Base-by-base conservation (phyloP, 257 asterid species). In the Ballota nigra region DNA sequence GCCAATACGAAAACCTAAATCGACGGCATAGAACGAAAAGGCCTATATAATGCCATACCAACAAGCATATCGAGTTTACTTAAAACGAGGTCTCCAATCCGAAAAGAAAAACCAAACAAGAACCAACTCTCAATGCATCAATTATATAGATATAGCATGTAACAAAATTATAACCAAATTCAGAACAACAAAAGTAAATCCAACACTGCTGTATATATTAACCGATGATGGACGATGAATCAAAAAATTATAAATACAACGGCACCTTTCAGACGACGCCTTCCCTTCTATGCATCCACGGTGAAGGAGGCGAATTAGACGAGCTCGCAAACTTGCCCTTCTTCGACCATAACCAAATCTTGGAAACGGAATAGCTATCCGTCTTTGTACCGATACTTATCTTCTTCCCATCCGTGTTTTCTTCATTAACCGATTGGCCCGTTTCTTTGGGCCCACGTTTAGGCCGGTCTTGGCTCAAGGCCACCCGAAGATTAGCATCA, bases 291-390 rank as follows among this genome's bases (percentile, higher is more conserved):
- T 20, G 80, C 87, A 80, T 77, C 86, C 88, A 84, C 24, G 89
- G 64, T 28, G 78, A 76, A n/a, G 85, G 84, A 45, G 83, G 70
- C 5, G 85, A 40, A 51, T 79, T 78, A 0, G 90, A 81, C 20
- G 97, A 85, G 68, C 87, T 86, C 22, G 85, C 89, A 57, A 87
- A 86, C 68, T 84, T 89, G 5, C 92, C 87, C 79, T 93, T 93
- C 70, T 87, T 87, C 0, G 97, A 84, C 98, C 98, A 93, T 65
- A 91, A 79, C 98, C 98, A 93, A 77, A 93, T 91, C 96, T 93
- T 93, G 78, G 98, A 93, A 70, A 91, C 89, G 0, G 98, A 93
- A 40, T 89, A 93, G 85, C 98, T 93, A 80, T 93, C 98, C 0
- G 88, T 91, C 82, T 87, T 93, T n/a, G 96, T 76, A 64, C 96